These are phyloP conservation scores for Citrus cavaleriei DNA, from an alignment of 345 rosid species.

Conservation along the genomic window DNA sequence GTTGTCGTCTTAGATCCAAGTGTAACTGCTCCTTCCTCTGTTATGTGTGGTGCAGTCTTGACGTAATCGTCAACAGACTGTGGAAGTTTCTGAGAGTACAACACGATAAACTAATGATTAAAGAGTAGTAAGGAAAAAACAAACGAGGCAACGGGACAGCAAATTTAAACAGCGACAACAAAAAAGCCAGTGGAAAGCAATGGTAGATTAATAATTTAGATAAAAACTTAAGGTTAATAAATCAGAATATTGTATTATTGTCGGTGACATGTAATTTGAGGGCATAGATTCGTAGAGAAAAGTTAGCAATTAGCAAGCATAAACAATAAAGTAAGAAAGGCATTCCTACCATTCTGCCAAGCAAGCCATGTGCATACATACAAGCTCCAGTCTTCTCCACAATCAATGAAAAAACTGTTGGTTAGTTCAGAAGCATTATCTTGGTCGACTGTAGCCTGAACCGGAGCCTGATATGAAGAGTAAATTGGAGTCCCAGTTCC, in stretches of 20 bases:
- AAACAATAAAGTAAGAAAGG: neutral
- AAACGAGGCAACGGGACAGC: neutral
- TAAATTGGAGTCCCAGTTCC: constrained; percentile 69
- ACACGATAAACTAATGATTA: constrained; percentile 12
- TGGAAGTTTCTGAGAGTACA: constrained; percentile 38
- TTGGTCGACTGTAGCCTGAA: constrained; percentile 46
- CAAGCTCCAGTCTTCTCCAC: constrained; percentile 57
- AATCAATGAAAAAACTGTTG: constrained; percentile 45
- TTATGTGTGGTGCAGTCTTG: constrained; percentile 51
- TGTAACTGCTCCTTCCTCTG: constrained; percentile 63
- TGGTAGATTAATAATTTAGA: neutral
- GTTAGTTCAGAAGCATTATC: constrained; percentile 36
- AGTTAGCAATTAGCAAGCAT: no score
- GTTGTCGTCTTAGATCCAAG: constrained; percentile 72
- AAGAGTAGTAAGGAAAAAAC: neutral
- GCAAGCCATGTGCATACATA: constrained; percentile 26
- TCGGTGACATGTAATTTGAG: neutral
- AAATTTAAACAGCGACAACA: neutral
- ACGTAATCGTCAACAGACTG: constrained; percentile 52
- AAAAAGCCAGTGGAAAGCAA: neutral
- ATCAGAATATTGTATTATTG: neutral
- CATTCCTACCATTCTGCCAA: constrained; percentile 21
- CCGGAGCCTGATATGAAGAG: constrained; percentile 67
- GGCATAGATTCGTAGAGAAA: no score
- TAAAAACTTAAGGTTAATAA: neutral